These are phyloP conservation scores for Aureobasidium namibiae DNA, from an alignment of 2,329 filamentous ascomycete species.

Conservation along the genomic window DNA sequence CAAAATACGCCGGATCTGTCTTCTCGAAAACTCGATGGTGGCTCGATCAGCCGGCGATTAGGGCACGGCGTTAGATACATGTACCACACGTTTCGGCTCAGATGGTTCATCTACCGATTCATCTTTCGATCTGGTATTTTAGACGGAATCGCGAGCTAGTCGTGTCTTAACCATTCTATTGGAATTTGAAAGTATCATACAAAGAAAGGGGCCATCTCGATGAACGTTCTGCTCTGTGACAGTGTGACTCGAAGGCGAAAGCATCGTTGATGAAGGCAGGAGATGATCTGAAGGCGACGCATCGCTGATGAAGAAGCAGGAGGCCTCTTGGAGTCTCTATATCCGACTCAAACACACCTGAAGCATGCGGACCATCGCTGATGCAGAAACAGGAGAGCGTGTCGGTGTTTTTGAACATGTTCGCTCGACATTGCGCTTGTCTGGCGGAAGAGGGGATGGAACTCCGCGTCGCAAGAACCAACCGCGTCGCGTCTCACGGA, in stretches of 20 bases:
- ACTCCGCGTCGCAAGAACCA: background rate
- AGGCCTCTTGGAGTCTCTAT: background rate
- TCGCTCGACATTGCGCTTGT: background rate
- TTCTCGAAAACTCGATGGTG: background rate
- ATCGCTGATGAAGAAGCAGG: slow-evolving; percentile 4
- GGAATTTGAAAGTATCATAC: background rate
- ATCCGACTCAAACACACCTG: background rate
- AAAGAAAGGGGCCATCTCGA: background rate
- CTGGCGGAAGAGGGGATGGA: background rate
- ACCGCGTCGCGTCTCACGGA: background rate
- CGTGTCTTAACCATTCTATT: background rate
- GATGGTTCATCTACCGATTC: slow-evolving; percentile 2
- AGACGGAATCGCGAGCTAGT: background rate
- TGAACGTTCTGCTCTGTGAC: background rate
- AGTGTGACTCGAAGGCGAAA: background rate
- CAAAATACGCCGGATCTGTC: background rate
- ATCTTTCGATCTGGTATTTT: slow-evolving; percentile 4
- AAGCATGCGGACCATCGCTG: background rate
- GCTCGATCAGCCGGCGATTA: background rate
- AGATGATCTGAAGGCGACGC: background rate
- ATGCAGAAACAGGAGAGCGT: background rate
- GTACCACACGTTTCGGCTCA: slow-evolving; percentile 4
- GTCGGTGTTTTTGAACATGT: background rate
- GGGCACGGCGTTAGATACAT: background rate
- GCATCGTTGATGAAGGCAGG: background rate